Base-by-base conservation (phyloP, 768 basidiomycete genomes). In the Lentinula raphanica region DNA sequence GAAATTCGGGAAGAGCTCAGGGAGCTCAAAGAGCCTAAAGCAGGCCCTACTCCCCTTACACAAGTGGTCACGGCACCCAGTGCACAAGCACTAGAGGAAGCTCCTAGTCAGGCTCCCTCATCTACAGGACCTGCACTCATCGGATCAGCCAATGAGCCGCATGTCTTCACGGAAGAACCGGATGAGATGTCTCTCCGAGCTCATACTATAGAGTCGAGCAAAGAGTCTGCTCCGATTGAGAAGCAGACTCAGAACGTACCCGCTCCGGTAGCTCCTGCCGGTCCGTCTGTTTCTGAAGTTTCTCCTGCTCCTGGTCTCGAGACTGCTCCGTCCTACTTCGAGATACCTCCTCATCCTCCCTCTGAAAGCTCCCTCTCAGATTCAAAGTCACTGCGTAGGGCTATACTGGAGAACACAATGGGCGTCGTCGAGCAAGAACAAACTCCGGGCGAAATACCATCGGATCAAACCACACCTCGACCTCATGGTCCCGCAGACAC, bases 91-190 rank as follows among this genome's bases (percentile, higher is more conserved):
- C n/a, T n/a, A n/a, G 60, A 36, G 28, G 32, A 48, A 23, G 32
- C 32, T 35, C 54, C 19, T 29, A 17, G 21, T 19, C 21, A 49
- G n/a, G n/a, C n/a, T 19, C 35, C 9, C 25, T 45, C 23, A 35
- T 8, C 39, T 23, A n/a, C 17, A 35, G 27, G 29, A 35, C 1
- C 25, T 6, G 19, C 59, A 28, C 29, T 53, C 27, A 35, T 42
- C 17, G 53, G 23, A 17, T 40, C 50, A 45, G 57, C 49, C 13
- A 32, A 35, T 39, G 60, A 63, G 29, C 80, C 78, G 7, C 79
- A 79, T 5, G 80, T 79, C 7, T 78, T 84, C 67, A 83, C 79
- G 0, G 79, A 78, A 23, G 79, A 81, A 50, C 73, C 76, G 3
- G 82, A 84, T 40, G 74, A 74, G 6, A 67, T 81, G 48, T 45